Evolutionary conservation across 805 yeast species (phyloP).

Genomic region (Nakazawaea laoshanensis): DNA sequence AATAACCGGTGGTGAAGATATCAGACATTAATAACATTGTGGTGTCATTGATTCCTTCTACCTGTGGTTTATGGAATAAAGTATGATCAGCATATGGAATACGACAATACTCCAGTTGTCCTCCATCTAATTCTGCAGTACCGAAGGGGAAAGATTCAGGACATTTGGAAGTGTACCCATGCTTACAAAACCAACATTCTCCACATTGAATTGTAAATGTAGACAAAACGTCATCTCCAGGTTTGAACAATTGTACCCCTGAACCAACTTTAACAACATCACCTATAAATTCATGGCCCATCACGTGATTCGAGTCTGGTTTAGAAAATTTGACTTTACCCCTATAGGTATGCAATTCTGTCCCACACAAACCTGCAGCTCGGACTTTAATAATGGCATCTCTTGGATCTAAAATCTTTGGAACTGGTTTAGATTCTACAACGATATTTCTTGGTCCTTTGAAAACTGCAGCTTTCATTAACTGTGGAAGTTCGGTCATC

Average conservation of each 20-base stretch:
- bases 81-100: constrained; percentile 51
- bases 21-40: constrained; percentile 53
- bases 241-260: constrained; percentile 22
- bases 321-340: constrained; percentile 29
- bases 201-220: constrained; percentile 53
- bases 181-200: constrained; percentile 46
- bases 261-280: constrained; percentile 30
- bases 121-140: constrained; percentile 47
- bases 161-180: constrained; percentile 49
- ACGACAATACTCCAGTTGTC: constrained; percentile 53
- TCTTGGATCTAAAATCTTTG: constrained; percentile 24
- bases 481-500: constrained; percentile 10
- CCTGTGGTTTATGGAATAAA: constrained; percentile 32
- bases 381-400: constrained; percentile 40
- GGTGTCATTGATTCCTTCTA: constrained; percentile 27
- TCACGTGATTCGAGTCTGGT: constrained; percentile 31
- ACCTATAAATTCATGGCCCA: constrained; percentile 46
- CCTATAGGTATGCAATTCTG: constrained; percentile 46
- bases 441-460: constrained; percentile 32
- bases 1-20: constrained; percentile 57
- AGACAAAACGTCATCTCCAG: constrained; percentile 39
- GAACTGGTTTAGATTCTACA: constrained; percentile 30
- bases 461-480: constrained; percentile 44
- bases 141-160: constrained; percentile 49
- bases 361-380: constrained; percentile 45